phyloP scores from a whole-genome alignment of 805 yeast genomes.

The Zygoascus tannicola region DNA sequence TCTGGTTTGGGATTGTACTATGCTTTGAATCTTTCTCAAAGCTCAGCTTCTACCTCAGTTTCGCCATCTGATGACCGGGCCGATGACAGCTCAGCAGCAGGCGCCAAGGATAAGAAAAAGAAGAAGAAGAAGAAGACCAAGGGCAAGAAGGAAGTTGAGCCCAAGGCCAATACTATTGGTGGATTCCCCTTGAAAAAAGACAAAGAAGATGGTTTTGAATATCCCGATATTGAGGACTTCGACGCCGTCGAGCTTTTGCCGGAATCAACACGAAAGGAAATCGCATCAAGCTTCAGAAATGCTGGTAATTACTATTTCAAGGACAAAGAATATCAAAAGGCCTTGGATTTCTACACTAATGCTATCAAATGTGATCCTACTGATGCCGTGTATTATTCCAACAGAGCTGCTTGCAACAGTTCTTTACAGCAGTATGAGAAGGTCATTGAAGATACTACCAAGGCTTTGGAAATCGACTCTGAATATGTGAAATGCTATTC shows the following conservation, averaged over 20 bases:
- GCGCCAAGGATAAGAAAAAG: slow-evolving; percentile 10
- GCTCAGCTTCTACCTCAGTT: slow-evolving; percentile 19
- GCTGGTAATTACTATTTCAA: slow-evolving; percentile 81
- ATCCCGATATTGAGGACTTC: slow-evolving; percentile 27
- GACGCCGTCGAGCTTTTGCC: slow-evolving; percentile 16
- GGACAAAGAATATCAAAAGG: slow-evolving; percentile 57
- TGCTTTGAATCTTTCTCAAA: slow-evolving; percentile 1
- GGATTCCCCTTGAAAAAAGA: slow-evolving; percentile 20
- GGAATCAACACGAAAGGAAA: slow-evolving; percentile 34
- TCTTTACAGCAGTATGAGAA: slow-evolving; percentile 71
- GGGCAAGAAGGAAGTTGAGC: slow-evolving; percentile 11
- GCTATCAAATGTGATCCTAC: slow-evolving; percentile 60
- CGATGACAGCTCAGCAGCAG: background rate
- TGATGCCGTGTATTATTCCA: slow-evolving; percentile 88
- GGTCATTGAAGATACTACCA: slow-evolving; percentile 79
- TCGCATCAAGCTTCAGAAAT: slow-evolving; percentile 69
- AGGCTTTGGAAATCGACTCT: slow-evolving; percentile 77
- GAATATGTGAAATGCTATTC: slow-evolving; percentile 84
- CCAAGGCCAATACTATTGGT: slow-evolving; percentile 1
- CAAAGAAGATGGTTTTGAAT: slow-evolving; percentile 23
- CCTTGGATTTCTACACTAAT: slow-evolving; percentile 66
- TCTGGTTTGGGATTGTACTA: slow-evolving; percentile 49
- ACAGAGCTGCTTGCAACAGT: slow-evolving; percentile 93
- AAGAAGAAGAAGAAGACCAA: slow-evolving; percentile 14
- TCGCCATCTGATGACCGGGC: slow-evolving; percentile 13